Conservation (phyloP, 345 rosid genomes). For the Reutealis trisperma region DNA sequence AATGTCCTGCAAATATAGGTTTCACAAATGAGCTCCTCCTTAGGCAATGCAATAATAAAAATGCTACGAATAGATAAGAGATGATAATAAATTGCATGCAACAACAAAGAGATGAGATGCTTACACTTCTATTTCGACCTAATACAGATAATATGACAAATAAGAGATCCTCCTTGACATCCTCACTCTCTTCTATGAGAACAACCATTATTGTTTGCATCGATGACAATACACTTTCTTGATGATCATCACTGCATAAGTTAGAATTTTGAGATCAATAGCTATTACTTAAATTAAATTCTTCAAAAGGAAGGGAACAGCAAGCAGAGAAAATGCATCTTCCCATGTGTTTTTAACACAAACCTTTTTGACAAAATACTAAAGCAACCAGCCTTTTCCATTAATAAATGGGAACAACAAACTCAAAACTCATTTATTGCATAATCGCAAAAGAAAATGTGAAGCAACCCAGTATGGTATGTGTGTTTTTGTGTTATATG, state of each 20-base stretch:
- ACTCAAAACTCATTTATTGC: not conserved
- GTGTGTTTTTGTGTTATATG: not conserved
- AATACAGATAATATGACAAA: slow-evolving; percentile 65
- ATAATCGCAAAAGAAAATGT: not conserved
- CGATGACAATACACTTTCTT: slow-evolving; percentile 76
- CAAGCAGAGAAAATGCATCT: not conserved
- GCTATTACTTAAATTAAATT: not conserved
- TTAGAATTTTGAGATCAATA: slow-evolving; percentile 15
- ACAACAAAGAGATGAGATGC: slow-evolving; percentile 27
- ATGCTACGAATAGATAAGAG: not conserved
- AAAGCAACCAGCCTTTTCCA: not conserved
- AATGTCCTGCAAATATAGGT: slow-evolving; percentile 54
- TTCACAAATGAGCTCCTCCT: slow-evolving; percentile 26
- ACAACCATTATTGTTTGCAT: slow-evolving; percentile 89
- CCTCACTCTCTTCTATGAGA: slow-evolving; percentile 94
- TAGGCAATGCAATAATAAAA: slow-evolving; percentile 12
- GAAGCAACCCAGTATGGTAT: not conserved
- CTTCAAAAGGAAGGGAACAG: not conserved
- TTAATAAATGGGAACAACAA: not conserved
- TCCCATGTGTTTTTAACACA: not conserved
- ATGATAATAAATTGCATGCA: slow-evolving; percentile 6
- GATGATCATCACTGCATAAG: slow-evolving; percentile 88
- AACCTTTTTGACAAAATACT: not conserved
- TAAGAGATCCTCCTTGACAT: slow-evolving; percentile 75
- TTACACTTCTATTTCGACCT: slow-evolving; percentile 76